These are phyloP conservation scores for Paramecium primaurelia DNA, from an alignment of 73 alveolate genomes.

Conservation along the genomic window DNA sequence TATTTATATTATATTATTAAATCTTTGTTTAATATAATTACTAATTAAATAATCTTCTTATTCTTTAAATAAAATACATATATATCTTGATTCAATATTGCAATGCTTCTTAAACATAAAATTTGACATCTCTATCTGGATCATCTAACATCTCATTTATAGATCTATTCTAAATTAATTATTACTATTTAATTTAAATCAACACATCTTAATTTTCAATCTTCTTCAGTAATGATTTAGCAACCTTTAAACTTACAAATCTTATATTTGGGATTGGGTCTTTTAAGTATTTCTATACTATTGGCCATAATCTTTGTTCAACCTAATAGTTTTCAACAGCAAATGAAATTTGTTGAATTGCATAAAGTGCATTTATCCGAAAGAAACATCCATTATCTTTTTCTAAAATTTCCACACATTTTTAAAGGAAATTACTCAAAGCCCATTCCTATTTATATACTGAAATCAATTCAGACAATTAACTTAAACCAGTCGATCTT, in stretches of 20 bases:
- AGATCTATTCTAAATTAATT: not conserved
- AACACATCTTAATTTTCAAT: slow-evolving; percentile 59
- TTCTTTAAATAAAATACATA: not conserved
- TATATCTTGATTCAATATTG: slow-evolving; percentile 13
- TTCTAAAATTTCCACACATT: slow-evolving; percentile 81
- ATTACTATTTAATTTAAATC: slow-evolving; percentile 37
- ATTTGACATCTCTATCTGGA: slow-evolving; percentile 84
- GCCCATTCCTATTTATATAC: slow-evolving; percentile 91
- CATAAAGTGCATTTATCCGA: slow-evolving; percentile 22
- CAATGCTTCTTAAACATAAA: slow-evolving; percentile 81
- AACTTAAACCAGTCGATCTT: slow-evolving; percentile 87
- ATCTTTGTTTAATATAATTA: not conserved
- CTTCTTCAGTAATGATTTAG: slow-evolving; percentile 68
- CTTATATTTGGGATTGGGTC: slow-evolving; percentile 94
- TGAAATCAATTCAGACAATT: slow-evolving; percentile 76
- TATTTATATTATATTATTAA: not conserved
- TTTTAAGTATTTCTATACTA: slow-evolving; percentile 80
- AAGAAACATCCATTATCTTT: slow-evolving; percentile 75
- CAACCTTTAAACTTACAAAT: slow-evolving; percentile 85
- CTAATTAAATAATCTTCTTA: not conserved
- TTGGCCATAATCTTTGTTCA: slow-evolving; percentile 81
- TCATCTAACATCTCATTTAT: slow-evolving; percentile 66
- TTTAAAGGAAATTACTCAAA: slow-evolving; percentile 78
- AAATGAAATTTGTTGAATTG: slow-evolving; percentile 56
- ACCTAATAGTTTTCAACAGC: slow-evolving; percentile 73